These are phyloP conservation scores for Fomitopsis palustris DNA, from an alignment of 1,284 basidiomycete species.

Conservation along the genomic window DNA sequence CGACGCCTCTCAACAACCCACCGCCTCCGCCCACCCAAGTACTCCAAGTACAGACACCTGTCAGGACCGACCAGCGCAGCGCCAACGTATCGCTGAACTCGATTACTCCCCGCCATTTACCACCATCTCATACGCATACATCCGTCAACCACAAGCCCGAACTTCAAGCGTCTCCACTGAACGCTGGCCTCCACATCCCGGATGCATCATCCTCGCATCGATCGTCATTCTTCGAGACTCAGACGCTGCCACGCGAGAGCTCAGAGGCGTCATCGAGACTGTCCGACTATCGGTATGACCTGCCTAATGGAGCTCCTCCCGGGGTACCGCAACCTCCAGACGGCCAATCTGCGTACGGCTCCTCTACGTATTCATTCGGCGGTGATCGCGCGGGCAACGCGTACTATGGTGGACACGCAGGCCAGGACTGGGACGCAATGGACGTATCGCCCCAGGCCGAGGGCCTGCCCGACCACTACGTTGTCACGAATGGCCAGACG, in stretches of 20 bases:
- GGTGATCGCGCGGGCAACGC: conserved; percentile 19
- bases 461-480: conserved; percentile 33
- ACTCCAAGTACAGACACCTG: conserved; percentile 26
- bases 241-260: conserved; percentile 20
- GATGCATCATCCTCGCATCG: conserved; percentile 55
- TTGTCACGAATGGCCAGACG: conserved; percentile 39
- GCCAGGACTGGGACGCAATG: conserved; percentile 55
- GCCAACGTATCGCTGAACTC: conserved; percentile 37
- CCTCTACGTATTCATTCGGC: conserved; percentile 28
- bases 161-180: conserved; percentile 30
- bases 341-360: conserved; percentile 19
- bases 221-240: conserved; percentile 43
- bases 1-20: conserved; percentile 62
- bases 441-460: conserved; percentile 51
- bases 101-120: conserved; percentile 52
- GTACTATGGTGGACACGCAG: conserved; percentile 12
- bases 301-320: conserved; percentile 19
- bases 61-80: conserved; percentile 10
- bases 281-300: conserved; percentile 33
- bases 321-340: conserved; percentile 21
- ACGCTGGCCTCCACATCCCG: conserved; percentile 38
- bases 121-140: conserved; percentile 58
- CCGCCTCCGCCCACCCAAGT: conserved; percentile 47
- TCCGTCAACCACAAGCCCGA: conserved; percentile 35
- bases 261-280: conserved; percentile 35